These are phyloP conservation scores for Cordyceps fumosorosea DNA, from an alignment of 2,329 filamentous ascomycete species.

Conservation along the genomic window DNA sequence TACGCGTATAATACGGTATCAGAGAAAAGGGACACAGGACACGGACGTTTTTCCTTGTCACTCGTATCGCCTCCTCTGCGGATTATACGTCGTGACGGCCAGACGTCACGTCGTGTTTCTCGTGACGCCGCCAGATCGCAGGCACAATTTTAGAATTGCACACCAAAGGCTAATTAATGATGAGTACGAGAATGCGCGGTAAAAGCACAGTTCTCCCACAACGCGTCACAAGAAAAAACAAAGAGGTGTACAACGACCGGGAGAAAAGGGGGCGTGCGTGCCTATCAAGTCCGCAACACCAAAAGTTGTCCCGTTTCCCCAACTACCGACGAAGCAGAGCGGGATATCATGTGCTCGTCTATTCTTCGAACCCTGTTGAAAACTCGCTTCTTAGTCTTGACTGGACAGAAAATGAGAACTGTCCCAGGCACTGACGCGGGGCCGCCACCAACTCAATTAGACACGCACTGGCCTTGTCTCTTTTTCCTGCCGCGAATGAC, in stretches of 20 bases:
- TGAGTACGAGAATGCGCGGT: too few relatives aligned
- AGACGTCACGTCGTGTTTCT: not conserved
- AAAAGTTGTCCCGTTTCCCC: not conserved
- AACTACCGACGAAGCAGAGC: not conserved
- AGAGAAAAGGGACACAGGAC: not conserved
- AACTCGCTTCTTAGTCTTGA: not conserved
- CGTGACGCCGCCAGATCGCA: not conserved
- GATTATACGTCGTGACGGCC: not conserved
- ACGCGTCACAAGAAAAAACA: not conserved
- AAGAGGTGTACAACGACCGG: not conserved
- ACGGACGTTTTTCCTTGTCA: not conserved
- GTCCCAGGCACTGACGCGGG: not conserved
- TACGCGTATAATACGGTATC: not conserved
- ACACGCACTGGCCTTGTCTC: not conserved
- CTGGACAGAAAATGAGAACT: not conserved
- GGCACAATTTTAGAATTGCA: not conserved
- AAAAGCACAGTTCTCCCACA: too few relatives aligned
- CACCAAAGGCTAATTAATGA: not conserved
- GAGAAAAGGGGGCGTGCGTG: too few relatives aligned
- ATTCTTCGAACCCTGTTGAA: not conserved
- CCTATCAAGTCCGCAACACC: not conserved
- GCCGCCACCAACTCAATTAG: not conserved
- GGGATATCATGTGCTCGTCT: not conserved
- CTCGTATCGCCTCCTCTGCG: not conserved
- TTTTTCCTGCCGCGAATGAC: not conserved